Evolutionary conservation across 441 rosid species (phyloP).

Genomic region (Cnidoscolus chayamansa): DNA sequence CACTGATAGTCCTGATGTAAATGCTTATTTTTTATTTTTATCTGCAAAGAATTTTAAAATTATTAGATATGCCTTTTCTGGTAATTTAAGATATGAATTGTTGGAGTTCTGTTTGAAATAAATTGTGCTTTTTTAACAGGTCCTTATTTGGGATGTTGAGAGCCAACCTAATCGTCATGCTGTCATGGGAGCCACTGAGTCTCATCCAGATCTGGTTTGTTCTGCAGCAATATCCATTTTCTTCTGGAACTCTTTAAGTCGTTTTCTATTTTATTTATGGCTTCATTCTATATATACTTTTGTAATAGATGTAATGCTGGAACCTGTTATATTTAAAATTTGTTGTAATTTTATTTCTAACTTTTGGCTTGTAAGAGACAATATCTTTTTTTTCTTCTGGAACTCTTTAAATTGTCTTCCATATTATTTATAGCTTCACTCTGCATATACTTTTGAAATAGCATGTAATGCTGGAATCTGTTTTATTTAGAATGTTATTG

Average conservation of each 20-base stretch:
- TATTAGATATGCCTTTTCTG: not conserved
- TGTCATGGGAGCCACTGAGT: slow-evolving; percentile 67
- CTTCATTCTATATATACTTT: not conserved
- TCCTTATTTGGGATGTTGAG: slow-evolving; percentile 92
- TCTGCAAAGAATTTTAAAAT: slow-evolving; percentile 2
- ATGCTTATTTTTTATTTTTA: slow-evolving; percentile 18
- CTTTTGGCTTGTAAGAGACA: not conserved
- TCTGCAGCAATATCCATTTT: not conserved
- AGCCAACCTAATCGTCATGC: slow-evolving; percentile 89
- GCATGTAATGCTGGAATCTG: not conserved
- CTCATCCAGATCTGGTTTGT: slow-evolving; percentile 82
- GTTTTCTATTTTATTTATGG: not conserved
- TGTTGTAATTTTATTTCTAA: not conserved
- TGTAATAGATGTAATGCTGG: not conserved
- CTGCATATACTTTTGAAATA: not conserved
- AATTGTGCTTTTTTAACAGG: slow-evolving; percentile 34
- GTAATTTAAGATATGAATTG: not conserved
- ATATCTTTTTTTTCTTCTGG: not conserved
- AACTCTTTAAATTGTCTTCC: not conserved
- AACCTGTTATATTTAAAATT: not conserved
- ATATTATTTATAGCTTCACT: not conserved
- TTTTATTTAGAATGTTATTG: not conserved
- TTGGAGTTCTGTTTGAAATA: not conserved
- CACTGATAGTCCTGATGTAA: slow-evolving; percentile 86
- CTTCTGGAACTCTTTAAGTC: not conserved